phyloP scores from a whole-genome alignment of 2,329 filamentous ascomycete genomes.

The Colletotrichum sp. region DNA sequence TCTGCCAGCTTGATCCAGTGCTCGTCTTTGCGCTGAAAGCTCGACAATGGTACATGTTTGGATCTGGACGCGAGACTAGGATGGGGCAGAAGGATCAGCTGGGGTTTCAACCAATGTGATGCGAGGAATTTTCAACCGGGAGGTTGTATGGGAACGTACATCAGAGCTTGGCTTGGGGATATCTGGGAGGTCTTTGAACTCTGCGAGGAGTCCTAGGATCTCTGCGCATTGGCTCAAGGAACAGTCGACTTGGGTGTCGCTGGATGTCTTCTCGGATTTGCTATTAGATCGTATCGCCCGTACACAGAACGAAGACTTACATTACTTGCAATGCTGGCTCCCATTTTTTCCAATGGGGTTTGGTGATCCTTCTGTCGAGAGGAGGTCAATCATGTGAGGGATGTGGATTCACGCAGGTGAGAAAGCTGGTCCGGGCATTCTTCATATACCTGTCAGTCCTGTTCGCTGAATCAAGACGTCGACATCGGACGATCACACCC shows the following conservation, averaged over 20 bases:
- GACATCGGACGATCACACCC: neutral
- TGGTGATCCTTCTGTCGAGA: neutral
- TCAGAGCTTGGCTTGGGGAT: neutral
- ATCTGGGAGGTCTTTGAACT: neutral
- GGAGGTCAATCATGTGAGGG: accelerated
- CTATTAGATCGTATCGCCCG: neutral
- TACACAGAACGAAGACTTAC: neutral
- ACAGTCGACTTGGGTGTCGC: neutral
- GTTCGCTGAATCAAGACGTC: neutral
- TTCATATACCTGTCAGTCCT: neutral
- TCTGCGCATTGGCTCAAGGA: neutral
- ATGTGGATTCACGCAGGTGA: neutral
- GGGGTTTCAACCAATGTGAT: neutral
- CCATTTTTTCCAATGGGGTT: neutral
- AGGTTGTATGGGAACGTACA: neutral
- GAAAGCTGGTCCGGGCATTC: neutral
- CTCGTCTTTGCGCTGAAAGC: neutral
- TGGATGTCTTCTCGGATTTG: neutral
- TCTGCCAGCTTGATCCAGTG: neutral
- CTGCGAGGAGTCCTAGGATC: neutral
- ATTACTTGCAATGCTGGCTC: neutral
- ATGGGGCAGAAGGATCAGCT: neutral
- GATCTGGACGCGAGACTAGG: neutral
- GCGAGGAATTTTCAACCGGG: neutral
- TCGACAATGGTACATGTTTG: neutral